Evolutionary conservation across 441 rosid species (phyloP), one percentile per base, ranked within the genome.

Genomic region (Euphorbia celastroides): DNA sequence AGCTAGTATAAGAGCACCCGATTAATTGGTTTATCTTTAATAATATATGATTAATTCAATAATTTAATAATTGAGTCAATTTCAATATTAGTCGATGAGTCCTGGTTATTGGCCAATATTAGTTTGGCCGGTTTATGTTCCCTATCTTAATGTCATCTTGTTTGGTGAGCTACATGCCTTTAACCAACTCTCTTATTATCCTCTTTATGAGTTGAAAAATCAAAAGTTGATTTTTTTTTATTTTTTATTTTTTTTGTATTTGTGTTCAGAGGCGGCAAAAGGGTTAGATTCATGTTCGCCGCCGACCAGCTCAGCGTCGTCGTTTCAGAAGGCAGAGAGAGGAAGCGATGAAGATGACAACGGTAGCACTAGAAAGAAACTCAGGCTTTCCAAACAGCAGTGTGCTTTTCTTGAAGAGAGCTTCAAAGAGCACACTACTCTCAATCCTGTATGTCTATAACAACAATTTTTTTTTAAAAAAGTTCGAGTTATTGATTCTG

Each of bases 321-420:
- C n/a, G n/a, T 62, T 52, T 13, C 80, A 57, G 2, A 88, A 86
- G 44, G 70, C 67, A n/a, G 93, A 85, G 64, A 2, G 92, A 71
- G 85, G 81, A 0, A 89, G 98, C 64, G 96, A 90, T 19, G 93
- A 93, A 56, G 97, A 92, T 13, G 97, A 90, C 28, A 93, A 86
- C 69, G 93, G 91, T 5, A 77, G 76, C 55, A 79, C 86, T 20
- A 78, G 98, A 79, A 93, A 93, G 82, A 93, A 90, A 77, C 97
- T 93, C 26, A 82, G 97, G 65, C 90, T 93, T 16, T 87, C 98
- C 10, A 93, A 93, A 64, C 90, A 90, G 8, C 98, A 93, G 61
- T 88, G 97, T 32, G 96, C 96, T 76, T 88, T 90, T 75, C 96
- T 90, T 19, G 98, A 93, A 77, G 96, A 90, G 56, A 87, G 91